Percentiles rank a stretch among this genome's conserved stretches.
Conservation (phyloP, 139 green algal genomes). For the Volvox reticuliferus region DNA sequence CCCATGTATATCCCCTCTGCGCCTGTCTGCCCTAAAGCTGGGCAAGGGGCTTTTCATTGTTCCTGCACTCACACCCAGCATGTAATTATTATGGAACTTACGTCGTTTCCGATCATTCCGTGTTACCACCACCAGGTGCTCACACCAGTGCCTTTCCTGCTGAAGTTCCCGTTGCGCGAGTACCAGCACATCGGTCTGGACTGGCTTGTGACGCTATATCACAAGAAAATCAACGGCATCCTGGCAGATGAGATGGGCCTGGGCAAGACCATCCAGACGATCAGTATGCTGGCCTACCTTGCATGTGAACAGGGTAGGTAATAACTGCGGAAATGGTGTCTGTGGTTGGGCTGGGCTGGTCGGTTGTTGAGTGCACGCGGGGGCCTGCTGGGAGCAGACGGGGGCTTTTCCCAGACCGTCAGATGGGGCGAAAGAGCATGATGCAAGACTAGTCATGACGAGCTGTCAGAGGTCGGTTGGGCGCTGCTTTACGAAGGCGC, state of each 20-base stretch:
- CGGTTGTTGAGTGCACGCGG: neutral
- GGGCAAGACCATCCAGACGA: conserved; percentile 98
- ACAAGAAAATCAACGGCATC: conserved; percentile 95
- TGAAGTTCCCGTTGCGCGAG: conserved; percentile 92
- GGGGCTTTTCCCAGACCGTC: no score
- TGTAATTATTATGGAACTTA: no score
- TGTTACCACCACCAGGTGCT: conserved; percentile 18
- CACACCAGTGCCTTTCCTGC: conserved; percentile 86
- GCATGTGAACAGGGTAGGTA: conserved; percentile 83
- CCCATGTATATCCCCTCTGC: no score
- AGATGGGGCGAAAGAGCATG: no score
- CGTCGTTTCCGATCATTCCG: no score
- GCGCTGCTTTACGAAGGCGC: no score
- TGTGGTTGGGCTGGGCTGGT: neutral
- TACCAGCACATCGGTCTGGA: conserved; percentile 98
- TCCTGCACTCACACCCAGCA: no score
- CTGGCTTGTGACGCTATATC: conserved; percentile 97
- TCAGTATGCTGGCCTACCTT: conserved; percentile 93
- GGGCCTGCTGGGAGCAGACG: no score
- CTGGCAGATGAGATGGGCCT: conserved; percentile 95
- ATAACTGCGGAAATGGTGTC: neutral
- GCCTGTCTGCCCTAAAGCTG: no score
- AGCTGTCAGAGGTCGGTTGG: no score
- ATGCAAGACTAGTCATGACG: no score
- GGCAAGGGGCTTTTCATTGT: no score